phyloP scores from a whole-genome alignment of 768 basidiomycete species.

The Termitomyces eurrhizus region DNA sequence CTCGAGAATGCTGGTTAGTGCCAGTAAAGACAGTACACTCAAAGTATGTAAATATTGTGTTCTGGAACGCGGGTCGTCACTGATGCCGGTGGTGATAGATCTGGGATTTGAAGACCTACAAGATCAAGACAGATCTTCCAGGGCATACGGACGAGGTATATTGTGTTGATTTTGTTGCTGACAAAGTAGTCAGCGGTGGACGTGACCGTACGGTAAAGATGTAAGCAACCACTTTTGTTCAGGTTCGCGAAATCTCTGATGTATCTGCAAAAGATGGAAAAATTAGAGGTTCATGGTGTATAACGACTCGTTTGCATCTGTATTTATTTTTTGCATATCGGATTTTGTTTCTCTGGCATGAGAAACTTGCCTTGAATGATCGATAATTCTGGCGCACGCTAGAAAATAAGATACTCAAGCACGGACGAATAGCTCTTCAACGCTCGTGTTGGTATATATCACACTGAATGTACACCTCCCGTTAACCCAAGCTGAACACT shows the following conservation, averaged over 20 bases:
- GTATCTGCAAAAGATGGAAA: slow-evolving; percentile 17
- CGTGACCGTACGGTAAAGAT: slow-evolving; percentile 90
- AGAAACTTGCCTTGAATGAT: not conserved
- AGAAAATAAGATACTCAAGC: not conserved
- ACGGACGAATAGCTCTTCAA: not conserved
- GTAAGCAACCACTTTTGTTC: slow-evolving; percentile 38
- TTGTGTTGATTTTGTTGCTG: slow-evolving; percentile 98
- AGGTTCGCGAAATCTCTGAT: not conserved
- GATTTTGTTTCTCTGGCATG: not conserved
- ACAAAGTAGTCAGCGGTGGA: slow-evolving; percentile 99
- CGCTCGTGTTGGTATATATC: not conserved
- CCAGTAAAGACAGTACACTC: slow-evolving; percentile 93
- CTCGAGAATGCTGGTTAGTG: slow-evolving; percentile 86
- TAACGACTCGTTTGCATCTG: not conserved
- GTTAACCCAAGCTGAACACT: not conserved
- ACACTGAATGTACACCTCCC: not conserved
- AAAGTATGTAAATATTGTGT: slow-evolving; percentile 54
- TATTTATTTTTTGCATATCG: not conserved
- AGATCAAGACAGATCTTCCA: slow-evolving; percentile 89
- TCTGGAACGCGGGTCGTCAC: not conserved
- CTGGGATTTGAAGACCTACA: slow-evolving; percentile 96
- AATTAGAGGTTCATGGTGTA: slow-evolving; percentile 11
- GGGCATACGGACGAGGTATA: slow-evolving; percentile 98
- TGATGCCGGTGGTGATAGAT: slow-evolving; percentile 45
- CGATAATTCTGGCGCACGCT: not conserved